Base-by-base conservation (phyloP, 768 basidiomycete species). In the Chalciporus pseudorubinellus region DNA sequence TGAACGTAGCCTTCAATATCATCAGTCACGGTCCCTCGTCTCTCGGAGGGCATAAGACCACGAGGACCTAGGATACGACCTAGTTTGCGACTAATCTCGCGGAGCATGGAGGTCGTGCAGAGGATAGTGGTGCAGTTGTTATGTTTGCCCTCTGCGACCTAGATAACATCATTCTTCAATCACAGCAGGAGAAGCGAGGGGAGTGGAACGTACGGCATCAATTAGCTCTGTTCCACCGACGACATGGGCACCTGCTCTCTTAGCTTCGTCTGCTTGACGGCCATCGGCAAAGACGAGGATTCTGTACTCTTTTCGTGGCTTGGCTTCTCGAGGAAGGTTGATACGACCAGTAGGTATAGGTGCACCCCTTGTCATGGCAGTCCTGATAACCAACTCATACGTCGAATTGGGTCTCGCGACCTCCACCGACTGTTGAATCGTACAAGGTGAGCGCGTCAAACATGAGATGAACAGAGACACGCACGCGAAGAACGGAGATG, bases 231-330 rank as follows among this genome's bases (percentile, higher is more conserved):
- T 76, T 24, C 94, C 95, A 41, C 97, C 97, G 14, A 98, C 91
- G 53, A 88, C 81, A 53, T 92, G 83, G 1, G 95, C 97, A 6
- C 97, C 97, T 4, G 92, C 91, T 39, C 77, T 81, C 69, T 79
- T 85, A 0, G 97, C 97, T 22, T 89, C 84, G 18, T 91, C 89
- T 16, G 87, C 91, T 45, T 80, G 77, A 50, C 83, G 76, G 6
- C 92, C 92, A 59, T 93, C 90, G 4, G 94, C 94, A 61, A 98
- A 98, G 26, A 95, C 93, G n/a, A 97, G 78, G 48, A 98, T 85
- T 49, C 80, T 84, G 53, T 90, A 88, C 59, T 85, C 80, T 29
- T 75, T 63, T 60, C 81, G 83, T 22, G 81, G 68, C 62, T 90
- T 91, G 34, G 87, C 81, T 60, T 95, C 91, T 43, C 84, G 75